Evolutionary conservation across 768 basidiomycete genomes (phyloP).

Genomic region (Vishniacozyma victoriae): DNA sequence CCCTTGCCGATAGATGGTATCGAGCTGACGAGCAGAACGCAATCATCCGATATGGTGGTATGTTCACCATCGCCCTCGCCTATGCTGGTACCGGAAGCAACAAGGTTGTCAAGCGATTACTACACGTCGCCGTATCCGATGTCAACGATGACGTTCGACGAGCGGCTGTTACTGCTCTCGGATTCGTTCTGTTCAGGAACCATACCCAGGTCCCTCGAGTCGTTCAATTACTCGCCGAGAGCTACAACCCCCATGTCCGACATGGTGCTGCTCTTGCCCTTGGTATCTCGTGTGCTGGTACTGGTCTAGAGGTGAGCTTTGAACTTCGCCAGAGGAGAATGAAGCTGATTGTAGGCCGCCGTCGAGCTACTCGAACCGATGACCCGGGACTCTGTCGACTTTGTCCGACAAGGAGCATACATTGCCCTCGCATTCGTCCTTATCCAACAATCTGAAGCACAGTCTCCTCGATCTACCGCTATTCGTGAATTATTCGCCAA

Average conservation of each 20-base stretch:
- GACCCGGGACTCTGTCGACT: slow-evolving; percentile 96
- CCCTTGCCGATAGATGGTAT: slow-evolving; percentile 1
- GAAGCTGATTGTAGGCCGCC: slow-evolving; percentile 61
- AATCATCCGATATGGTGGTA: slow-evolving; percentile 93
- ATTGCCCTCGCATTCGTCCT: slow-evolving; percentile 94
- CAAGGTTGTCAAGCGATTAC: slow-evolving; percentile 76
- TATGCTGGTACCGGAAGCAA: slow-evolving; percentile 97
- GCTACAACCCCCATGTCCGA: slow-evolving; percentile 97
- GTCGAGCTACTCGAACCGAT: slow-evolving; percentile 94
- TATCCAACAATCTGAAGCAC: slow-evolving; percentile 89
- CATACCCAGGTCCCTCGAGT: slow-evolving; percentile 92
- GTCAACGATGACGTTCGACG: slow-evolving; percentile 95
- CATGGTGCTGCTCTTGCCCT: slow-evolving; percentile 94
- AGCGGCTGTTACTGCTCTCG: slow-evolving; percentile 90
- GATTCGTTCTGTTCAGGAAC: slow-evolving; percentile 95
- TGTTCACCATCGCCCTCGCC: slow-evolving; percentile 91
- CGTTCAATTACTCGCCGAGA: slow-evolving; percentile 93
- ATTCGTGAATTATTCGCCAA: slow-evolving; percentile 81
- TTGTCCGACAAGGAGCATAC: slow-evolving; percentile 95
- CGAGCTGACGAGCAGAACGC: slow-evolving; percentile 62
- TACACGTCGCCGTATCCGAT: slow-evolving; percentile 97
- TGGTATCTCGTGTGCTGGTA: slow-evolving; percentile 95
- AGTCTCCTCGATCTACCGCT: slow-evolving; percentile 70
- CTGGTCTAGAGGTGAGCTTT: slow-evolving; percentile 73
- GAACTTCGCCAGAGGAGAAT: slow-evolving; percentile 3